Evolutionary conservation across 352 stramenopile species (phyloP).

Genomic region (Phytophthora citricola): DNA sequence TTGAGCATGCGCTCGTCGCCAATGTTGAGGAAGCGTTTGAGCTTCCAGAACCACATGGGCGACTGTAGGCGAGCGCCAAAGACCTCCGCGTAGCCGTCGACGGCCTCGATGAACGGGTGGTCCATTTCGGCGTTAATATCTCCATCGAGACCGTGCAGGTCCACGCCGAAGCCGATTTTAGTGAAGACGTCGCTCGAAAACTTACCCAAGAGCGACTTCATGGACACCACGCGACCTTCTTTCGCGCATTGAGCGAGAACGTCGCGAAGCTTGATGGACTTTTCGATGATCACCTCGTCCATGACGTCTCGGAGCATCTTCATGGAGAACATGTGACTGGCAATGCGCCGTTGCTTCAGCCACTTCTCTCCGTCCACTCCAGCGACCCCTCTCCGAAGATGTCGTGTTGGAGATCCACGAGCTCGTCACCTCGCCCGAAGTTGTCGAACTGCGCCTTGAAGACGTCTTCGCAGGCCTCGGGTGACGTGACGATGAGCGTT

Average conservation of each 20-base stretch:
- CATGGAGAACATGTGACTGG: slow-evolving; percentile 82
- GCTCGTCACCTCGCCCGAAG: slow-evolving; percentile 45
- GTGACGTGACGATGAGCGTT: slow-evolving; percentile 49
- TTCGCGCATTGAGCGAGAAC: slow-evolving; percentile 34
- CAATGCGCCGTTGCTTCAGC: slow-evolving; percentile 64
- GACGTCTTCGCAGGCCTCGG: slow-evolving; percentile 38
- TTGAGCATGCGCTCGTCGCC: slow-evolving; percentile 46
- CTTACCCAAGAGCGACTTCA: slow-evolving; percentile 57
- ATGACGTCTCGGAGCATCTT: slow-evolving; percentile 45
- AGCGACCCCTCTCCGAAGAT: slow-evolving; percentile 65
- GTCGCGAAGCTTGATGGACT: slow-evolving; percentile 40
- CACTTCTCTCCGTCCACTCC: slow-evolving; percentile 52
- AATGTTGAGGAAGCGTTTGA: slow-evolving; percentile 47
- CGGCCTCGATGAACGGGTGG: slow-evolving; percentile 55
- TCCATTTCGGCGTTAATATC: slow-evolving; percentile 43
- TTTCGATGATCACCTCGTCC: slow-evolving; percentile 45
- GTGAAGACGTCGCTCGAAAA: slow-evolving; percentile 83
- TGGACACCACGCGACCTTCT: slow-evolving; percentile 12
- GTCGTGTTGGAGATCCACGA: slow-evolving; percentile 40
- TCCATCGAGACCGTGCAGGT: slow-evolving; percentile 52
- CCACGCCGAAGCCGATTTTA: slow-evolving; percentile 76
- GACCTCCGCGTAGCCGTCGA: slow-evolving; percentile 43
- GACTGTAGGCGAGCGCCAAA: slow-evolving; percentile 52
- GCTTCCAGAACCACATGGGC: slow-evolving; percentile 57
- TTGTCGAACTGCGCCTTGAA: slow-evolving; percentile 58